Percentiles rank a stretch among this genome's conserved stretches.
phyloP scores from a whole-genome alignment of 768 basidiomycete species.

The Agaricus blazei region DNA sequence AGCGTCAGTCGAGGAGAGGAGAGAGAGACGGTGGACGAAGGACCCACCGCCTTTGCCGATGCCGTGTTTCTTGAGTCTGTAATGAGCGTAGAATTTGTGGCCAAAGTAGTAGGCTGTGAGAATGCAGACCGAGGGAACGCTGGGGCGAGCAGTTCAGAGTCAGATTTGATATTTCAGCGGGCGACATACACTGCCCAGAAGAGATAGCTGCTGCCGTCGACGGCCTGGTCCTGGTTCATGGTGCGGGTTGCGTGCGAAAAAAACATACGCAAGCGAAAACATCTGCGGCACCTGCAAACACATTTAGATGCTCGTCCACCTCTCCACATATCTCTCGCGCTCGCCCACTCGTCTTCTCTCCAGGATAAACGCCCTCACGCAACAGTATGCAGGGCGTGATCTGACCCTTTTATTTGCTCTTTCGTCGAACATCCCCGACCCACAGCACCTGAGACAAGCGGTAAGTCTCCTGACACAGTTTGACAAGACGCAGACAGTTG shows the following conservation, averaged over 20 bases:
- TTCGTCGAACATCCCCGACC: constrained; percentile 33
- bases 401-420: constrained; percentile 46
- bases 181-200: constrained; percentile 40
- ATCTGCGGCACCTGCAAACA: neutral
- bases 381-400: constrained; percentile 22
- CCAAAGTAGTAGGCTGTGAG: constrained; percentile 41
- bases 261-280: neutral
- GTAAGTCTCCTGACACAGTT: constrained; percentile 35
- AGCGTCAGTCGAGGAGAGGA: neutral
- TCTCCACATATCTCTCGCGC: constrained; percentile 35
- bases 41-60: constrained; percentile 52
- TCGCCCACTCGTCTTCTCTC: constrained; percentile 29
- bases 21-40: neutral
- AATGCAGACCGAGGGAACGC: constrained; percentile 39
- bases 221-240: constrained; percentile 9
- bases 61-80: constrained; percentile 39
- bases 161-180: neutral
- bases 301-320: constrained; percentile 23
- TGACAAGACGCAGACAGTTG: constrained; percentile 36
- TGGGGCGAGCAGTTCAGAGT: constrained; percentile 13
- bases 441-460: constrained; percentile 33
- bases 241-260: neutral
- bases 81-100: constrained; percentile 46
- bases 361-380: constrained; percentile 26
- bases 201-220: constrained; percentile 32